These are phyloP conservation scores for Phytophthora hibernalis DNA, from an alignment of 352 stramenopile species.

Conservation along the genomic window DNA sequence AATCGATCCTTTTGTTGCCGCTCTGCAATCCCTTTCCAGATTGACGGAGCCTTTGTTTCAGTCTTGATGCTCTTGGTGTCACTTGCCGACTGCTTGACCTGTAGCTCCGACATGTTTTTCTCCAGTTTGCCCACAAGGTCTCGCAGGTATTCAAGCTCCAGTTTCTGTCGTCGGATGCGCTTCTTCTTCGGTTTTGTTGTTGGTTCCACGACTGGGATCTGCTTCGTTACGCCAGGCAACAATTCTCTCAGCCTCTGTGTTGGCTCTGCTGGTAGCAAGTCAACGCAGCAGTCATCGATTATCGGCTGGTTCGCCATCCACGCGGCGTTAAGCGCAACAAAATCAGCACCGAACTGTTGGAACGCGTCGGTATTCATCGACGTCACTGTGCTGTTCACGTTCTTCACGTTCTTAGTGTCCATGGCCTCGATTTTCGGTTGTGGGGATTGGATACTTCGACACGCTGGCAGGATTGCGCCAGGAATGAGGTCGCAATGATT, in stretches of 20 bases:
- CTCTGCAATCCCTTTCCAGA: constrained; percentile 44
- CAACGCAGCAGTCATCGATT: too few species aligned
- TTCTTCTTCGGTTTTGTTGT: constrained; percentile 38
- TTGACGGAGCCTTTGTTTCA: not conserved
- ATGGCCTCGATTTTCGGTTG: too few species aligned
- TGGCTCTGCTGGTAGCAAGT: too few species aligned
- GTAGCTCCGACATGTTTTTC: constrained; percentile 29
- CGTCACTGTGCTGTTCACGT: too few species aligned
- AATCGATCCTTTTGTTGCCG: constrained; percentile 33
- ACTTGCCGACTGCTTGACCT: constrained; percentile 9
- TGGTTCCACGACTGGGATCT: not conserved
- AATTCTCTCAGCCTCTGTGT: not conserved
- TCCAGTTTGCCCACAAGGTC: constrained; percentile 39
- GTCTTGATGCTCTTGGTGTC: not conserved
- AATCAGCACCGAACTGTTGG: too few species aligned
- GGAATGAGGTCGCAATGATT: constrained; percentile 2
- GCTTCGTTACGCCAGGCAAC: not conserved
- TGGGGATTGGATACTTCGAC: too few species aligned
- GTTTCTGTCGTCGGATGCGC: constrained; percentile 41
- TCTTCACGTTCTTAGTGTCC: too few species aligned
- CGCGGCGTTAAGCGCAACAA: too few species aligned
- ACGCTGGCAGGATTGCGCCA: not conserved
- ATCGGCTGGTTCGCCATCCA: too few species aligned
- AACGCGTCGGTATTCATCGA: too few species aligned
- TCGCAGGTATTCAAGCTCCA: constrained; percentile 46